Conservation (phyloP, 208 protist species). For the Angomonas deanei region DNA sequence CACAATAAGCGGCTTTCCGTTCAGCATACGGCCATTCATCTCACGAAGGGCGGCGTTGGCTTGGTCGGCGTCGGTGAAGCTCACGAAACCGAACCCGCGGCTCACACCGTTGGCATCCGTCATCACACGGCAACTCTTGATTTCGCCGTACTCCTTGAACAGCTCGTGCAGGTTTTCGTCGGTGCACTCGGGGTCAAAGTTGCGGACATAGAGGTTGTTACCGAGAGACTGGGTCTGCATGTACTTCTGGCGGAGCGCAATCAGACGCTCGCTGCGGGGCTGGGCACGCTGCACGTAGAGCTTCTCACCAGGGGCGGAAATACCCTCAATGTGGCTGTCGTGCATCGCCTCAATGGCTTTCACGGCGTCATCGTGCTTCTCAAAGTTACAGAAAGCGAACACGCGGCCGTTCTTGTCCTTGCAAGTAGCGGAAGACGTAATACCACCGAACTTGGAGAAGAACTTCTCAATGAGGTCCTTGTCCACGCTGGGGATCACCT, state of each 20-base stretch:
- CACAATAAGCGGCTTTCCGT: constrained; percentile 97
- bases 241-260: constrained; percentile 85
- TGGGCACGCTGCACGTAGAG: constrained; percentile 88
- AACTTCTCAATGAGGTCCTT: constrained; percentile 92
- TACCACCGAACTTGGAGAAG: constrained; percentile 93
- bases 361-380: constrained; percentile 92
- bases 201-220: constrained; percentile 99
- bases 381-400: constrained; percentile 99
- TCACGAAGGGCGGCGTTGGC: constrained; percentile 96
- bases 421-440: constrained; percentile 89
- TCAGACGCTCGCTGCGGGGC: constrained; percentile 84
- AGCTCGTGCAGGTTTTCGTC: constrained; percentile 96
- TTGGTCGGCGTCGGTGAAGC: constrained; percentile 97
- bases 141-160: constrained; percentile 97
- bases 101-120: constrained; percentile 89
- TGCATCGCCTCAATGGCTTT: constrained; percentile 91
- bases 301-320: constrained; percentile 71
- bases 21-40: constrained; percentile 96
- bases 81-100: constrained; percentile 98
- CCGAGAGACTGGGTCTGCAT: constrained; percentile 88
- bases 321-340: constrained; percentile 81
- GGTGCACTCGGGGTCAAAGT: constrained; percentile 96
- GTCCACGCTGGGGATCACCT: constrained; percentile 88
- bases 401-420: constrained; percentile 89
- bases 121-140: constrained; percentile 98